Percentiles rank a stretch among this genome's conserved stretches.
These are phyloP conservation scores for Chaetomiaceae sp. DNA, from an alignment of 2,329 filamentous ascomycete genomes.

Conservation along the genomic window DNA sequence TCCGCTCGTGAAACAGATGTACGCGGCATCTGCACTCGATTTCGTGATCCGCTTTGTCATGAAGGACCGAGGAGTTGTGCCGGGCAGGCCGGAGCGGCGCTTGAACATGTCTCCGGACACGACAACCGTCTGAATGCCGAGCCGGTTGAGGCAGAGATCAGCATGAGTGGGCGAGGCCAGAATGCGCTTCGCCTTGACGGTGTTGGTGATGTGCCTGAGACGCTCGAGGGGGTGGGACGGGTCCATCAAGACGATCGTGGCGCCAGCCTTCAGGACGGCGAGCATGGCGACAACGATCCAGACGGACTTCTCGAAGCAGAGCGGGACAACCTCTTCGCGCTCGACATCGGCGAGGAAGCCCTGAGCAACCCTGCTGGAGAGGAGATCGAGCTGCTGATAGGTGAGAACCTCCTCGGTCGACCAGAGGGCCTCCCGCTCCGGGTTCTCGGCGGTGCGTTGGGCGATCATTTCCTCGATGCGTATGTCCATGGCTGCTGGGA, in stretches of 20 bases:
- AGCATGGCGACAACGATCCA: conserved; percentile 16
- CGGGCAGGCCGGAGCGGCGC: not conserved
- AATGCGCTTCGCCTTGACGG: conserved; percentile 3
- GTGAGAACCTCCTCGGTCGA: conserved; percentile 28
- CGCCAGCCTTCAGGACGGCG: conserved; percentile 15
- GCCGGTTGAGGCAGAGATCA: conserved; percentile 3
- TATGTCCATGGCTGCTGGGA: not conserved
- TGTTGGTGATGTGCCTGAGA: conserved; percentile 1
- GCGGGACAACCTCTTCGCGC: conserved; percentile 9
- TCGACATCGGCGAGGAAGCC: conserved; percentile 10
- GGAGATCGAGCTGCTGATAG: conserved; percentile 27
- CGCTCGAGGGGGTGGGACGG: conserved; percentile 10
- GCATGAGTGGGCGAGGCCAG: conserved; percentile 5
- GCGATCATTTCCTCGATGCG: conserved; percentile 10
- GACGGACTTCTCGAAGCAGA: conserved; percentile 19
- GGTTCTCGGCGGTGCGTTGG: conserved; percentile 16
- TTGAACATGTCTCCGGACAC: conserved; percentile 16
- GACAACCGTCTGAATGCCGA: conserved; percentile 7
- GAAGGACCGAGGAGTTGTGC: not conserved
- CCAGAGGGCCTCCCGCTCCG: conserved; percentile 26
- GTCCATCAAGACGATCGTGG: conserved; percentile 12
- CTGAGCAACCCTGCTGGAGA: conserved; percentile 25
- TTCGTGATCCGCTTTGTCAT: conserved; percentile 12
- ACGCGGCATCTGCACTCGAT: conserved; percentile 13
- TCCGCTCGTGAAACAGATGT: conserved; percentile 43